Evolutionary conservation across 2,329 filamentous ascomycete species (phyloP).

Genomic region (Aspergillus fructus): DNA sequence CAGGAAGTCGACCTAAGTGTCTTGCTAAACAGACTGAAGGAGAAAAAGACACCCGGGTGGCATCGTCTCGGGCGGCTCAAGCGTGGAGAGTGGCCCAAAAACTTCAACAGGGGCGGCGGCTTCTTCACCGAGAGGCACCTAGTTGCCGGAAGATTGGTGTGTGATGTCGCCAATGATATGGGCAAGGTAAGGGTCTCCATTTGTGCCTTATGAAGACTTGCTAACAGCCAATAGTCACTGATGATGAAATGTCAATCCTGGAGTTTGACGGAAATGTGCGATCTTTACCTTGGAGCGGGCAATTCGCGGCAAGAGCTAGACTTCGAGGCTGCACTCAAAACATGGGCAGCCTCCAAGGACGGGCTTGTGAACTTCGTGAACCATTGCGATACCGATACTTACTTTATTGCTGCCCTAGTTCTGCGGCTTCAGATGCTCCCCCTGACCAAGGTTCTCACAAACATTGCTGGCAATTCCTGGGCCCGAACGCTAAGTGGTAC

Average conservation of each 20-base stretch:
- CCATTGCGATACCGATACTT: constrained; percentile 93
- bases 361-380: constrained; percentile 91
- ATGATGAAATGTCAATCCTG: constrained; percentile 98
- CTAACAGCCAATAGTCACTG: constrained; percentile 58
- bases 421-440: constrained; percentile 88
- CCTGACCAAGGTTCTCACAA: constrained; percentile 91
- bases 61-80: constrained; percentile 86
- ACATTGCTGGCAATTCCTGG: constrained; percentile 97
- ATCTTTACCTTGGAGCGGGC: constrained; percentile 74
- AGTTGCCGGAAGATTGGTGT: constrained; percentile 83
- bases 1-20: constrained; percentile 96
- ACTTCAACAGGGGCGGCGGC: constrained; percentile 79
- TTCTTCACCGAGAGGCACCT: constrained; percentile 93
- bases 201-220: not conserved
- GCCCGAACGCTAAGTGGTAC: constrained; percentile 93
- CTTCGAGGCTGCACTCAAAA: constrained; percentile 80
- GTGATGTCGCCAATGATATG: constrained; percentile 92
- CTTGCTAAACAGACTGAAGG: constrained; percentile 78
- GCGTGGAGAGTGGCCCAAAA: constrained; percentile 80
- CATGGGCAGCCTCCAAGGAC: constrained; percentile 78
- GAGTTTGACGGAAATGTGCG: constrained; percentile 97
- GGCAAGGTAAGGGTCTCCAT: constrained; percentile 61
- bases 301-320: constrained; percentile 80
- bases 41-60: constrained; percentile 92
- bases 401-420: constrained; percentile 89